A percentile compares a stretch with the other conserved stretches of the same genome.
Evolutionary conservation across 139 green algal species (phyloP).

Genomic region (Micractinium conductrix): DNA sequence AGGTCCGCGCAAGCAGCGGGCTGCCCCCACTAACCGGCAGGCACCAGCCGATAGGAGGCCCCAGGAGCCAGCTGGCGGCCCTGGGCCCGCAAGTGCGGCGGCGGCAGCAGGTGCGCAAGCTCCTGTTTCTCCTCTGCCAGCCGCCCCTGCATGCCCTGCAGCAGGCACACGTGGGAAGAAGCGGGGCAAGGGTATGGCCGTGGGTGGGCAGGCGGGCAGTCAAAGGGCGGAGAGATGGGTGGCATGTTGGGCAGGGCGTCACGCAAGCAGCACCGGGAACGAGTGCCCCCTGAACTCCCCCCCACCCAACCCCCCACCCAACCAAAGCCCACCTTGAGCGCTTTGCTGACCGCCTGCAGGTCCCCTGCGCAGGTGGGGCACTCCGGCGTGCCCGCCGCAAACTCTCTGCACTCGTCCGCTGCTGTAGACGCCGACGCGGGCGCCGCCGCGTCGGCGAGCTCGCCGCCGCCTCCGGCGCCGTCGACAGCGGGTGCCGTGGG

Average conservation of each 20-base stretch:
- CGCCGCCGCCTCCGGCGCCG: background rate
- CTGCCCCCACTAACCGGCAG: no score
- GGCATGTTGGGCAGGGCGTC: no score
- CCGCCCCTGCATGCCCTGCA: conserved; percentile 41
- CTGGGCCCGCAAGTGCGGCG: background rate
- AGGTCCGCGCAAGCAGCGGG: no score
- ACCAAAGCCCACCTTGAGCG: conserved; percentile 11
- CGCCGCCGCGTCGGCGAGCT: background rate
- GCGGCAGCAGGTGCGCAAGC: conserved; percentile 50
- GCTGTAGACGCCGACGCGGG: background rate
- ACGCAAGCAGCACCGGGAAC: no score
- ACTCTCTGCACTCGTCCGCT: conserved; percentile 14
- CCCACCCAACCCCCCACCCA: no score
- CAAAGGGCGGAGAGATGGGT: no score
- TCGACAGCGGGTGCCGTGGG: background rate
- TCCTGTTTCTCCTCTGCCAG: conserved; percentile 44
- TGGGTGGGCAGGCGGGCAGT: no score
- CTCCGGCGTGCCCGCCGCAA: conserved; percentile 28
- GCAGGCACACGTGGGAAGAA: background rate
- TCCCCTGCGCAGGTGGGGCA: conserved; percentile 38
- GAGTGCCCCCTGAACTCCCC: no score
- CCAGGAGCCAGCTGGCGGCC: conserved; percentile 47
- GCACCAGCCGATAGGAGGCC: conserved; percentile 65
- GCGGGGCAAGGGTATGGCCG: background rate
- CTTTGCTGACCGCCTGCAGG: conserved; percentile 18